Evolutionary conservation across 176 grass and related monocot genomes (phyloP), one percentile per base, ranked within the genome.

Genomic region (Phoenix roebelenii): DNA sequence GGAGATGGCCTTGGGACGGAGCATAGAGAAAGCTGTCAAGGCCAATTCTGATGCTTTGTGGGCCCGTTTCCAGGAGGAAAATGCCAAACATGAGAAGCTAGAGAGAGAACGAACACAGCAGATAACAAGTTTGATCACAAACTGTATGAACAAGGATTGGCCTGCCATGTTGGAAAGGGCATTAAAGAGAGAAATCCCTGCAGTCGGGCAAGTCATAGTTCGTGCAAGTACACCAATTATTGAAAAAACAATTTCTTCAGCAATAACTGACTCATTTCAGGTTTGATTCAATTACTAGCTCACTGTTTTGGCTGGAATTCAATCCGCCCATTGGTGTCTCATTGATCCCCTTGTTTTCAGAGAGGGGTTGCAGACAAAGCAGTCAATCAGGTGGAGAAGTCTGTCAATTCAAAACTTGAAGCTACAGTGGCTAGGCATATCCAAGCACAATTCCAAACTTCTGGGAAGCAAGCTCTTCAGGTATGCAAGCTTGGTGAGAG

Each of bases 201-300:
- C 80, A 29, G 25, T 91, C 18, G 87, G 81, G 14, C 81, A 84
- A 50, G 74, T 65, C 77, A 69, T 91, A 78, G 92, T 87, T 67
- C 71, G 83, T 50, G 77, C 84, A 32, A 77, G 83, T 52, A 28
- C 78, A 60, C 92, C 92, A 70, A 52, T 73, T 67, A 69, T 97
- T 65, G 89, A 93, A 59, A 93, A 93, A 59, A 72, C 69, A 4
- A 69, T 93, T 55, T 82, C 81, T 80, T 85, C 92, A 73, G 66
- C 82, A 77, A 75, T 91, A 73, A 68, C 81, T 69, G 87, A 97
- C 69, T 79, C 87, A 64, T 79, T 97, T 82, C 92, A 97, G 92
- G 92, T 97, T 19, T 25, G 66, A 24, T 22, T 73, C 65, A 35
- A 61, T 61, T 80, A 7, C 14, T 18, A 64, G 25, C 16, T 52